These are phyloP conservation scores for Pythium folliculosum DNA, from an alignment of 352 stramenopile species.

Conservation along the genomic window DNA sequence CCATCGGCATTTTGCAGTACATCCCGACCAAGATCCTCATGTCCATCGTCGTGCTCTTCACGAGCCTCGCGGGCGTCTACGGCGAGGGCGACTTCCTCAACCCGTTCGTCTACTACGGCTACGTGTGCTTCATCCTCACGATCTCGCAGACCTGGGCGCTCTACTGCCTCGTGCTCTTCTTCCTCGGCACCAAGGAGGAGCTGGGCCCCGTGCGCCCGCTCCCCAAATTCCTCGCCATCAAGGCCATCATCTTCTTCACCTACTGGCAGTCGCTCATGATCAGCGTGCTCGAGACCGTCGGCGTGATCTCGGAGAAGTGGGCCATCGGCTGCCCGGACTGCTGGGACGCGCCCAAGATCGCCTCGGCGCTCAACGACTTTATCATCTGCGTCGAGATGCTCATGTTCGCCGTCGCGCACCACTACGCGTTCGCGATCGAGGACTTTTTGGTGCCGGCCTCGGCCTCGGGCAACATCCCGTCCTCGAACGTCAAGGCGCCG, in stretches of 20 bases:
- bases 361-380: conserved; percentile 92
- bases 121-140: conserved; percentile 91
- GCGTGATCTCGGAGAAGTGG: conserved; percentile 85
- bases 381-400: conserved; percentile 96
- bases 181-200: conserved; percentile 90
- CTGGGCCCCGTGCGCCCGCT: conserved; percentile 88
- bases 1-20: conserved; percentile 93
- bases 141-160: conserved; percentile 91
- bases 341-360: conserved; percentile 86
- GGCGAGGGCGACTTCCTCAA: conserved; percentile 89
- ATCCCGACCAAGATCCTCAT: conserved; percentile 90
- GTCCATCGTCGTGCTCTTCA: conserved; percentile 87
- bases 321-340: conserved; percentile 83
- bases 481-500: conserved; percentile 82
- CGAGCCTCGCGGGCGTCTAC: conserved; percentile 85
- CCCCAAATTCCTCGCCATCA: conserved; percentile 95
- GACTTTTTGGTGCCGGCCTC: conserved; percentile 73
- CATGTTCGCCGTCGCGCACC: conserved; percentile 90
- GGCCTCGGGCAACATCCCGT: conserved; percentile 38
- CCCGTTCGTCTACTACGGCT: conserved; percentile 79
- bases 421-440: conserved; percentile 92
- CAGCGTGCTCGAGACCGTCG: conserved; percentile 84
- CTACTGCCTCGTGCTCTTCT: conserved; percentile 95
- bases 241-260: conserved; percentile 95
- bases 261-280: conserved; percentile 95